Percentiles rank a stretch among this genome's conserved stretches.
phyloP scores from a whole-genome alignment of 192 early-diverging fungal species.

The Rhizophagus clarus region DNA sequence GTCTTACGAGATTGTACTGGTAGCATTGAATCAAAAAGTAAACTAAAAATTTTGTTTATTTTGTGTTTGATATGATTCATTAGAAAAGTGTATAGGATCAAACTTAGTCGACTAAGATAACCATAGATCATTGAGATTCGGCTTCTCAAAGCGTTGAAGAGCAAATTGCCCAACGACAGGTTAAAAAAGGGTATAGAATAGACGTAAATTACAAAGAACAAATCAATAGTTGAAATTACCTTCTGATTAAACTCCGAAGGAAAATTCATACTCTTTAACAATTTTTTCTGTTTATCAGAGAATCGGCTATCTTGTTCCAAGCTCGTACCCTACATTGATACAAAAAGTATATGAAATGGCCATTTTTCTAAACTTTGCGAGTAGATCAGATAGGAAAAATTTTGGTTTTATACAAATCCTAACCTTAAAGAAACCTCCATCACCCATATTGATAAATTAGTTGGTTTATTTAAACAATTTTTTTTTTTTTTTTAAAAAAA shows the following conservation, averaged over 20 bases:
- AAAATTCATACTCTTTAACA: slow-evolving; percentile 78
- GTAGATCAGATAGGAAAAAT: not conserved
- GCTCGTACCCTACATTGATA: slow-evolving; percentile 62
- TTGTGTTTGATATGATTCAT: slow-evolving; percentile 14
- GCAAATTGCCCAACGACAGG: slow-evolving; percentile 6
- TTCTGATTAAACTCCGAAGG: slow-evolving; percentile 76
- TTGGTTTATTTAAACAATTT: not conserved
- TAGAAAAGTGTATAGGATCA: not conserved
- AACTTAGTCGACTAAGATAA: not conserved
- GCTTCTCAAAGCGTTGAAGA: slow-evolving; percentile 2
- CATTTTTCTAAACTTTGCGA: not conserved
- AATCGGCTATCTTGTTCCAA: slow-evolving; percentile 79
- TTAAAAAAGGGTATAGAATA: slow-evolving; percentile 18
- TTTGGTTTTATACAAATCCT: not conserved
- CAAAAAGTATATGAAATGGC: not conserved
- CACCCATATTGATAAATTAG: slow-evolving; percentile 5
- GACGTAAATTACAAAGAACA: slow-evolving; percentile 8
- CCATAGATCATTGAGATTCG: slow-evolving; percentile 14
- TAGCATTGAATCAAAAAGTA: slow-evolving; percentile 25
- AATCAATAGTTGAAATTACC: slow-evolving; percentile 45
- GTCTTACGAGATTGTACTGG: slow-evolving; percentile 4
- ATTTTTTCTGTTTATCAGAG: slow-evolving; percentile 81
- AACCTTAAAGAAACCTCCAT: slow-evolving; percentile 12
- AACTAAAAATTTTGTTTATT: slow-evolving; percentile 5
- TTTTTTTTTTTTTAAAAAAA: not conserved